These are phyloP conservation scores for Simplicillium sp. DNA, from an alignment of 2,329 filamentous ascomycete genomes.

Conservation along the genomic window DNA sequence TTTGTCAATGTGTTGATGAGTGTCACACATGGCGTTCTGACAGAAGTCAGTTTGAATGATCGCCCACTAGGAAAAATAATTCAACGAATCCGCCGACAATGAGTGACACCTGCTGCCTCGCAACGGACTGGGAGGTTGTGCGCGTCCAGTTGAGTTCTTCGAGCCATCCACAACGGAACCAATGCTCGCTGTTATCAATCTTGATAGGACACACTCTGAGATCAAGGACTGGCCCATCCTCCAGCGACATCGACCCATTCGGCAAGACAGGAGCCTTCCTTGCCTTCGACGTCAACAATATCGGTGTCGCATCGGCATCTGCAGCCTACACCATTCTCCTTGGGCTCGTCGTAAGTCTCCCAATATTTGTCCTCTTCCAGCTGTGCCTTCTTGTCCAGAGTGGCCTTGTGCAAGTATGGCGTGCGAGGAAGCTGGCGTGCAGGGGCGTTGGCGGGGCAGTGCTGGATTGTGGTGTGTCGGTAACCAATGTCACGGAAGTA, in stretches of 20 bases:
- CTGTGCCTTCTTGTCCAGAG: constrained; percentile 70
- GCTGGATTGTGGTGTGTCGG: constrained; percentile 95
- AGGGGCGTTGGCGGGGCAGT: constrained; percentile 93
- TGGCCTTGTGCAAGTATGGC: constrained; percentile 76
- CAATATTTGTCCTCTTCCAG: constrained; percentile 94
- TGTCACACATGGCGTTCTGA: too few species aligned
- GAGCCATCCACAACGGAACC: too few species aligned
- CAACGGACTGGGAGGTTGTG: too few species aligned
- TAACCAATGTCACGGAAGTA: constrained; percentile 99
- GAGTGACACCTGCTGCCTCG: too few species aligned
- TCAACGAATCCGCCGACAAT: not conserved
- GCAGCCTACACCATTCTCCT: constrained; percentile 95
- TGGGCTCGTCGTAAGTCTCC: constrained; percentile 75
- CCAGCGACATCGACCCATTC: constrained; percentile 98
- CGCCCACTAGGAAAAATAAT: too few species aligned
- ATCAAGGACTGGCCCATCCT: constrained; percentile 61
- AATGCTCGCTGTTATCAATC: too few species aligned
- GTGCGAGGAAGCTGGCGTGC: constrained; percentile 72
- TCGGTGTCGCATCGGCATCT: constrained; percentile 95
- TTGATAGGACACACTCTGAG: too few species aligned
- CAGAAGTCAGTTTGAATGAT: too few species aligned
- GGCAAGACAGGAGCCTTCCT: constrained; percentile 86
- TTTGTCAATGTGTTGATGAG: too few species aligned
- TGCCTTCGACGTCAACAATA: constrained; percentile 94
- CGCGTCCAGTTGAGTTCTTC: too few species aligned